Conservation (phyloP, 1,139 yeast species). For the Barnettozyma hawaiiensis region DNA sequence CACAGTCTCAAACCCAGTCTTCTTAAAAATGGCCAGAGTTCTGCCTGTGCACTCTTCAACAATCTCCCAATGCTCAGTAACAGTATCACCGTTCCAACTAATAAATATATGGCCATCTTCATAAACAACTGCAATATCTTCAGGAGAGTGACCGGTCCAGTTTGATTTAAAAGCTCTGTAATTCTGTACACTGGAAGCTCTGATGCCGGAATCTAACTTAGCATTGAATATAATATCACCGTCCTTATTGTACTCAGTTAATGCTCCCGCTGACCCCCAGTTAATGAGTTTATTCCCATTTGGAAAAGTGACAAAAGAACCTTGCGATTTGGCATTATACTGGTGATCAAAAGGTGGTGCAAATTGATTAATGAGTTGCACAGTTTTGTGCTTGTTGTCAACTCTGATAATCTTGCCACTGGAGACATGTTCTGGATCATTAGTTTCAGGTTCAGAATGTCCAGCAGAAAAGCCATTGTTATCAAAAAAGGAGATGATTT, state of each 20-base stretch:
- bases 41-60: constrained; percentile 16
- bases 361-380: constrained; percentile 27
- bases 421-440: constrained; percentile 27
- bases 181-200: constrained; percentile 29
- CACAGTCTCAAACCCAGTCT: constrained; percentile 32
- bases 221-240: constrained; percentile 35
- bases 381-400: constrained; percentile 30
- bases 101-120: constrained; percentile 26
- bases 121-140: constrained; percentile 30
- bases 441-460: constrained; percentile 28
- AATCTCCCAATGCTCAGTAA: constrained; percentile 31
- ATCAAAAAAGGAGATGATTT: constrained; percentile 34
- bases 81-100: constrained; percentile 39
- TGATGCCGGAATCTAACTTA: constrained; percentile 31
- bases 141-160: constrained; percentile 35
- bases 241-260: constrained; percentile 32
- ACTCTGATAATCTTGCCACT: constrained; percentile 35
- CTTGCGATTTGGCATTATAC: constrained; percentile 35
- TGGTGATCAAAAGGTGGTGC: constrained; percentile 28
- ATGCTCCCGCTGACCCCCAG: constrained; percentile 39
- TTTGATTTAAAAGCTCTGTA: constrained; percentile 36
- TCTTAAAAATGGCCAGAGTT: constrained; percentile 25
- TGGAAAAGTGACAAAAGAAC: constrained; percentile 34
- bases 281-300: constrained; percentile 35
- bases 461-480: constrained; percentile 37